These are phyloP conservation scores for Nakazawaea peltata DNA, from an alignment of 805 yeast species.

Conservation along the genomic window DNA sequence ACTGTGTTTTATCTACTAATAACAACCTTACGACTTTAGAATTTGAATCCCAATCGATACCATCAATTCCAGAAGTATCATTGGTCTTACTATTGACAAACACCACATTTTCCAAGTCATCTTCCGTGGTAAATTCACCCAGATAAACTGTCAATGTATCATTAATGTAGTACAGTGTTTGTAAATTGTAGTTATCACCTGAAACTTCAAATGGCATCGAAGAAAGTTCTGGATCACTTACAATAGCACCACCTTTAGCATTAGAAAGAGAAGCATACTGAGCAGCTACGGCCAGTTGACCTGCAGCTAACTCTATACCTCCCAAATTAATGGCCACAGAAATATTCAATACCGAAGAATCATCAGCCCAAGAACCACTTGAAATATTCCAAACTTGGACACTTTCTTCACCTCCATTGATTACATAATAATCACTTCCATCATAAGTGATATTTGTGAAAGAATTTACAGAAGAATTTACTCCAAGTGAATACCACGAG, in stretches of 20 bases:
- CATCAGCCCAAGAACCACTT: constrained; percentile 25
- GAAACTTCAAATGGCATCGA: constrained; percentile 18
- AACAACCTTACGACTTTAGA: constrained; percentile 20
- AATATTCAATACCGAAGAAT: constrained; percentile 21
- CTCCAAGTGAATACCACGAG: constrained; percentile 36
- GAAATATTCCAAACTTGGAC: constrained; percentile 34
- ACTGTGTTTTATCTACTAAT: too few species aligned
- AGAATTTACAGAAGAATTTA: constrained; percentile 15
- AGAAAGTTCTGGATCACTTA: constrained; percentile 18
- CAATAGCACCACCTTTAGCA: constrained; percentile 25
- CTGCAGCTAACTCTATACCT: constrained; percentile 13
- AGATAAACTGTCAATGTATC: constrained; percentile 46
- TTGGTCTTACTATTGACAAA: constrained; percentile 13
- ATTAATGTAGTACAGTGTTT: constrained; percentile 37
- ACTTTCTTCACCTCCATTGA: constrained; percentile 20
- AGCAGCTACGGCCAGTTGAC: constrained; percentile 11
- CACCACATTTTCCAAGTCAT: constrained; percentile 14
- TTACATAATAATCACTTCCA: constrained; percentile 31
- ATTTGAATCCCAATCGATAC: constrained; percentile 14
- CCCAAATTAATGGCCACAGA: constrained; percentile 15
- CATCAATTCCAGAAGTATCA: constrained; percentile 9
- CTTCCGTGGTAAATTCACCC: constrained; percentile 36
- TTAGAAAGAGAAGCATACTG: constrained; percentile 13
- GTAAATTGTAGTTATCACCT: constrained; percentile 15
- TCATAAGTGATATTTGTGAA: constrained; percentile 29